phyloP scores from a whole-genome alignment of 192 early-diverging fungal species.

The Coemansia sp. region DNA sequence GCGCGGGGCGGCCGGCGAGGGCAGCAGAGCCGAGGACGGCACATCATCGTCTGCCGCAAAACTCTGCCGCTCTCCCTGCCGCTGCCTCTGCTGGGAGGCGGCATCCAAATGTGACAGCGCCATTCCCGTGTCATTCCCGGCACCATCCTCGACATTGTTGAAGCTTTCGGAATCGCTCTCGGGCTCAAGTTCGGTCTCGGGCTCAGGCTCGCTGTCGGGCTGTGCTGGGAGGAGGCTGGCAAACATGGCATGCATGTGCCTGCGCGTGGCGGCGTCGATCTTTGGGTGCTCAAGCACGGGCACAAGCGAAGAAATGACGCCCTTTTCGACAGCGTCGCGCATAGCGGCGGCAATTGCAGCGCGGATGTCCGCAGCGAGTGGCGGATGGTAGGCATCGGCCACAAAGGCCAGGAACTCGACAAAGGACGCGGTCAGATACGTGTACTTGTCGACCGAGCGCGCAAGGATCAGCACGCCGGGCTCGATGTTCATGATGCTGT shows the following conservation, averaged over 20 bases:
- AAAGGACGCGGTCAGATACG: conserved; percentile 62
- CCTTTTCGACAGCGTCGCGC: conserved; percentile 56
- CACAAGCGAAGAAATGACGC: conserved; percentile 53
- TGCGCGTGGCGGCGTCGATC: conserved; percentile 9
- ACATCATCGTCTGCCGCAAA: too few relatives aligned
- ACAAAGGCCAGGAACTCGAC: conserved; percentile 65
- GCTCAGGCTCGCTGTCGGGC: neutral
- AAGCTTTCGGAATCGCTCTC: conserved; percentile 6
- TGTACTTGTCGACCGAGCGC: conserved; percentile 58
- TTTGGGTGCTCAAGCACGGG: conserved; percentile 49
- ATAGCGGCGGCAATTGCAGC: conserved; percentile 55
- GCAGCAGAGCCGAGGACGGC: too few relatives aligned
- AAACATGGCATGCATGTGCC: conserved; percentile 36
- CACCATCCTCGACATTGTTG: too few relatives aligned
- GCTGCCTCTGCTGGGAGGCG: too few relatives aligned
- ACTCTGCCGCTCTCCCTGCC: too few relatives aligned
- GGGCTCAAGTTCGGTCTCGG: conserved; percentile 9
- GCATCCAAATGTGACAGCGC: too few relatives aligned
- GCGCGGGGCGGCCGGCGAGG: too few relatives aligned
- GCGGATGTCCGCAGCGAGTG: conserved; percentile 49
- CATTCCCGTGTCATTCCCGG: too few relatives aligned
- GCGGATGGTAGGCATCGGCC: conserved; percentile 58
- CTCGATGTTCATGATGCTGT: conserved; percentile 73
- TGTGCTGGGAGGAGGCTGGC: conserved; percentile 31
- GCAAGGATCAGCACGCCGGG: conserved; percentile 75